These are phyloP conservation scores for Biancaea sappan DNA, from an alignment of 306 rosid genomes.

Conservation along the genomic window DNA sequence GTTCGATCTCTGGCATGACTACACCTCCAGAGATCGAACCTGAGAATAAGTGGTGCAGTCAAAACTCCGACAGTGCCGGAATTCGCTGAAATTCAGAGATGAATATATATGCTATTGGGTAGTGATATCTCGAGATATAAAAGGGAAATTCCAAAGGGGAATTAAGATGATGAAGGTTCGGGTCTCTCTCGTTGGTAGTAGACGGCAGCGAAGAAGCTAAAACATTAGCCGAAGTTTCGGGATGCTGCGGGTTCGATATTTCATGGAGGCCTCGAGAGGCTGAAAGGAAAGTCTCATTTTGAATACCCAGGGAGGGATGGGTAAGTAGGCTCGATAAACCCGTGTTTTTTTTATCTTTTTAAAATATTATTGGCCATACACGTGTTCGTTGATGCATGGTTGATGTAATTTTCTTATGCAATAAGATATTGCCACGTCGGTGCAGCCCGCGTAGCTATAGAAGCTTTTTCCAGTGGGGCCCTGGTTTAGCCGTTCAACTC, in stretches of 20 bases:
- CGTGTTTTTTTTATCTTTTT: neutral
- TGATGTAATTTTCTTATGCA: neutral
- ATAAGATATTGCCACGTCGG: slow-evolving; percentile 14
- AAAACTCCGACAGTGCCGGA: neutral
- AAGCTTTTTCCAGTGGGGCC: neutral
- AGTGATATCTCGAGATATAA: neutral
- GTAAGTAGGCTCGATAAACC: neutral
- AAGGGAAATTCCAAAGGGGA: neutral
- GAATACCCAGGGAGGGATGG: neutral
- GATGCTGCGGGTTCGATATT: neutral
- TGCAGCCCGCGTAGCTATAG: neutral
- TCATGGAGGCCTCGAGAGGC: neutral
- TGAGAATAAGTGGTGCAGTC: neutral
- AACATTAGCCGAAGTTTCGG: neutral
- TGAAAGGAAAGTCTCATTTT: neutral
- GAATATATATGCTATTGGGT: neutral
- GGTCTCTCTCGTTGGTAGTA: neutral
- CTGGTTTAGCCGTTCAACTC: neutral
- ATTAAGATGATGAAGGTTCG: neutral
- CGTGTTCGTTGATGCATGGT: neutral
- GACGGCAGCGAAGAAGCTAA: neutral
- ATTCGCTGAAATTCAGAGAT: neutral
- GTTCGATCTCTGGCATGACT: slow-evolving; percentile 56
- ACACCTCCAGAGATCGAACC: slow-evolving; percentile 49
- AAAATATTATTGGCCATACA: neutral